Percentiles rank a stretch among this genome's conserved stretches.
Conservation (phyloP, 495 filamentous ascomycete genomes). For the Sphaerosporella brunnea region DNA sequence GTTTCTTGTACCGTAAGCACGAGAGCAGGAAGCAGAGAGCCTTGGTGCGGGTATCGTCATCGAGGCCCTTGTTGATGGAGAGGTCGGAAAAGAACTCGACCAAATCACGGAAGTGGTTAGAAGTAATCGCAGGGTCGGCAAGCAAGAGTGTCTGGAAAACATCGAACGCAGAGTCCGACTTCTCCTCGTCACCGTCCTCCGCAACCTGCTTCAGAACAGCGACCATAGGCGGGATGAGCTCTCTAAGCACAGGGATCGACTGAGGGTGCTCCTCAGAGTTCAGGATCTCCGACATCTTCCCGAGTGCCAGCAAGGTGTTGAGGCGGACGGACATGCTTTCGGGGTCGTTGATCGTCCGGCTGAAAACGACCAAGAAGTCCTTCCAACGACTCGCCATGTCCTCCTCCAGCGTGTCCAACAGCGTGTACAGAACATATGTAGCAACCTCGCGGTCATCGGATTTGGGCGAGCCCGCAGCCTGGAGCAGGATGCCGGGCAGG, state of each 20-base stretch:
- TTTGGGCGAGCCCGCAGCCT: conserved; percentile 50
- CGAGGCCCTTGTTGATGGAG: conserved; percentile 49
- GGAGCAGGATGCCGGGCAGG: conserved; percentile 54
- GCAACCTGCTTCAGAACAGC: conserved; percentile 69
- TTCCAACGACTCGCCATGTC: conserved; percentile 56
- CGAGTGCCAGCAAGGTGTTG: conserved; percentile 87
- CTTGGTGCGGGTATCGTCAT: conserved; percentile 73
- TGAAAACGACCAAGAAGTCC: conserved; percentile 68
- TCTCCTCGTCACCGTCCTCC: conserved; percentile 62
- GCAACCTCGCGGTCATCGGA: conserved; percentile 73
- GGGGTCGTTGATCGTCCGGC: conserved; percentile 71
- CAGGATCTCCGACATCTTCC: conserved; percentile 70
- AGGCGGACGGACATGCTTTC: conserved; percentile 81
- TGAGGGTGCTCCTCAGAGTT: conserved; percentile 66
- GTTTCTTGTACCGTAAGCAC: conserved; percentile 72
- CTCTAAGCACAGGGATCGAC: conserved; percentile 53
- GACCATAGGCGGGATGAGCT: conserved; percentile 73
- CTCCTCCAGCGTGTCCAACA: conserved; percentile 70
- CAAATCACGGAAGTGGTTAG: conserved; percentile 72
- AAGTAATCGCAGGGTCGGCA: conserved; percentile 70
- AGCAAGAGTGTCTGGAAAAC: conserved; percentile 92
- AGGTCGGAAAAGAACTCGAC: conserved; percentile 88
- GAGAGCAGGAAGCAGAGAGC: conserved; percentile 88
- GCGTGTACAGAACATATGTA: conserved; percentile 79
- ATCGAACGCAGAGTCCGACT: conserved; percentile 75